These are phyloP conservation scores for Sphaerostilbella broomeana DNA, from an alignment of 2,329 filamentous ascomycete genomes.

Conservation along the genomic window DNA sequence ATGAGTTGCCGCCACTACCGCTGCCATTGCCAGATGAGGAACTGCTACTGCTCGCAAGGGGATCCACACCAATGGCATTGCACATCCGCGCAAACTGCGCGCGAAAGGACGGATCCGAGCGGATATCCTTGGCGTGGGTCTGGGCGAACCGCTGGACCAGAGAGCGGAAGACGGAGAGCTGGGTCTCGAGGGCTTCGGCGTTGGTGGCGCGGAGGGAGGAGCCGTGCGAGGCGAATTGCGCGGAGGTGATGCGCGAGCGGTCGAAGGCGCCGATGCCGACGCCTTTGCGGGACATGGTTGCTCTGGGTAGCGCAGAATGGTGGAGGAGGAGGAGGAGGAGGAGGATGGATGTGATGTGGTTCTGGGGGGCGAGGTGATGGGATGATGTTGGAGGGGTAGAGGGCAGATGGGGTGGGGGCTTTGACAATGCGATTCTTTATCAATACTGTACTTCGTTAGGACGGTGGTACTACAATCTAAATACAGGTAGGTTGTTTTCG, in stretches of 20 bases:
- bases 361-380: no score
- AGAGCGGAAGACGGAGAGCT: slow-evolving; percentile 93
- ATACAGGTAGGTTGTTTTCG: no score
- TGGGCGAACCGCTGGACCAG: slow-evolving; percentile 91
- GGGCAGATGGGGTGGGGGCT: no score
- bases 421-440: no score
- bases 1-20: slow-evolving; percentile 52
- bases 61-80: slow-evolving; percentile 91
- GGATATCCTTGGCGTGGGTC: slow-evolving; percentile 92
- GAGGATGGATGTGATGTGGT: neutral
- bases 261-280: slow-evolving; percentile 89
- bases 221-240: slow-evolving; percentile 88
- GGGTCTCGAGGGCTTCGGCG: slow-evolving; percentile 78
- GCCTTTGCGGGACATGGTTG: slow-evolving; percentile 64
- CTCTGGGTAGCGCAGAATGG: neutral
- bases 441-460: no score
- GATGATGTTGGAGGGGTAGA: no score
- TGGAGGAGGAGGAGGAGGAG: neutral
- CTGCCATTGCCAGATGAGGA: slow-evolving; percentile 30
- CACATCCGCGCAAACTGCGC: slow-evolving; percentile 99
- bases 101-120: slow-evolving; percentile 88
- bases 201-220: slow-evolving; percentile 78
- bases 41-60: slow-evolving; percentile 54
- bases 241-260: slow-evolving; percentile 73
- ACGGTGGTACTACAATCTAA: no score